phyloP scores from a whole-genome alignment of 495 filamentous ascomycete species.

The Elasticomyces elasticus region DNA sequence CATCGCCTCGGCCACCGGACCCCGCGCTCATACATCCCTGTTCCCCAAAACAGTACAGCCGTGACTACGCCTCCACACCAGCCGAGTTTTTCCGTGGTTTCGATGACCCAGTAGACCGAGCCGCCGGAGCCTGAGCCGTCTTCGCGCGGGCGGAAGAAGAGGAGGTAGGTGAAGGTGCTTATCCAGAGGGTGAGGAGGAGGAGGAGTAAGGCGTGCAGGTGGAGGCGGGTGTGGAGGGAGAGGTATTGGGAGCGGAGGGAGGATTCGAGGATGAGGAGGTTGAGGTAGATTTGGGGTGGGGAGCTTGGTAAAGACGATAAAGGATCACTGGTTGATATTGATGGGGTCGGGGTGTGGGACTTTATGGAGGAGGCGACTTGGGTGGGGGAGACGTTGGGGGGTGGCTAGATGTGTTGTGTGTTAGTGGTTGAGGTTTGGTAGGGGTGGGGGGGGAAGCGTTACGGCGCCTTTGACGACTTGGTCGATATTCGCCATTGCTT shows the following conservation, averaged over 20 bases:
- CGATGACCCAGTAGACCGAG: slow-evolving; percentile 89
- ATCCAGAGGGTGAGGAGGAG: slow-evolving; percentile 69
- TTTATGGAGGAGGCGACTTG: slow-evolving; percentile 33
- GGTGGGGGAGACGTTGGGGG: slow-evolving; percentile 26
- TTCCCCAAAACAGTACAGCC: slow-evolving; percentile 75
- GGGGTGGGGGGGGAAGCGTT: slow-evolving; percentile 18
- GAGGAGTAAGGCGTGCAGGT: slow-evolving; percentile 93
- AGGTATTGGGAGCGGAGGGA: slow-evolving; percentile 89
- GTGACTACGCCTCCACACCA: slow-evolving; percentile 81
- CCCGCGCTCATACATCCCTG: slow-evolving; percentile 89
- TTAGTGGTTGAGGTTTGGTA: slow-evolving; percentile 15
- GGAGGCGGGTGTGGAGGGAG: slow-evolving; percentile 71
- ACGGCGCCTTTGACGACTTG: slow-evolving; percentile 76
- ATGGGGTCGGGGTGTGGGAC: slow-evolving; percentile 16
- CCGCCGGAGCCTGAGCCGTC: slow-evolving; percentile 86
- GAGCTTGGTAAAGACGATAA: slow-evolving; percentile 74
- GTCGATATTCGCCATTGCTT: slow-evolving; percentile 59
- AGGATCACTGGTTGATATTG: slow-evolving; percentile 53
- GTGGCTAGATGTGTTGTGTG: slow-evolving; percentile 28
- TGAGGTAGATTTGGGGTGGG: slow-evolving; percentile 95
- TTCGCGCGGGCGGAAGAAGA: slow-evolving; percentile 82
- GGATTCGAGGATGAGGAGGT: slow-evolving; percentile 92
- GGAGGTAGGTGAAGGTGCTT: slow-evolving; percentile 68
- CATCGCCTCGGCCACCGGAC: slow-evolving; percentile 90
- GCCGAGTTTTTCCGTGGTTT: slow-evolving; percentile 75